Percentiles rank a stretch among this genome's conserved stretches.
phyloP scores from a whole-genome alignment of 495 filamentous ascomycete genomes.

The Aspergillus ostianus region DNA sequence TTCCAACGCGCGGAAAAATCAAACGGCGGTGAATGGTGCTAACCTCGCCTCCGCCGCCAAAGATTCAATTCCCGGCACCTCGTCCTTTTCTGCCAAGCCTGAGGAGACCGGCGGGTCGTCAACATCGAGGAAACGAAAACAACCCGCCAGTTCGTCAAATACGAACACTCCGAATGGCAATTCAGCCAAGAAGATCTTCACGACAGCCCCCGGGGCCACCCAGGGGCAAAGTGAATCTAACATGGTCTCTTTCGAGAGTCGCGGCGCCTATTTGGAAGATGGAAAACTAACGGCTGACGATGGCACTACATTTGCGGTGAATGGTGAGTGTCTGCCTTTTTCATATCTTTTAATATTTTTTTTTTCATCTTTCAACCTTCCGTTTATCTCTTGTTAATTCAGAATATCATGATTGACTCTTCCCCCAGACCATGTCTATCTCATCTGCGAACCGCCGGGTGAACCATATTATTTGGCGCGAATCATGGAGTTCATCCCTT shows the following conservation, averaged over 20 bases:
- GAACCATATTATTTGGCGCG: constrained; percentile 97
- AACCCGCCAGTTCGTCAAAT: constrained; percentile 53
- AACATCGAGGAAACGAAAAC: constrained; percentile 73
- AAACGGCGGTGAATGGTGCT: constrained; percentile 37
- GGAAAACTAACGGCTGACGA: constrained; percentile 86
- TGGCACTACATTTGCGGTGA: constrained; percentile 75
- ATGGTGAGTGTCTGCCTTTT: constrained; percentile 64
- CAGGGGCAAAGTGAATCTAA: constrained; percentile 57
- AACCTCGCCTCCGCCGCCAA: constrained; percentile 35
- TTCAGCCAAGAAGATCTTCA: constrained; percentile 44
- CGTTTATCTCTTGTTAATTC: too few species aligned
- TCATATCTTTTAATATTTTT: constrained; percentile 12
- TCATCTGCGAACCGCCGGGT: constrained; percentile 95
- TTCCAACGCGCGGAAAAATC: constrained; percentile 42
- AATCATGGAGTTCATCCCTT: constrained; percentile 95
- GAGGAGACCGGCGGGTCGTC: constrained; percentile 37
- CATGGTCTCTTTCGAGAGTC: constrained; percentile 82
- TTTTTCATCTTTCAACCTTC: not conserved
- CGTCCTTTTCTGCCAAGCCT: constrained; percentile 55
- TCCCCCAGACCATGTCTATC: constrained; percentile 84
- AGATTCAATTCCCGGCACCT: constrained; percentile 63
- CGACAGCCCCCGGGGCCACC: constrained; percentile 41
- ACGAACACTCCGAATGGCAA: constrained; percentile 34
- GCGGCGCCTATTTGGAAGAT: constrained; percentile 65
- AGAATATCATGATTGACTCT: constrained; percentile 23